A percentile compares a stretch with the other conserved stretches of the same genome.
phyloP scores from a whole-genome alignment of 2,329 filamentous ascomycete species.

The Coniochaeta sp. region DNA sequence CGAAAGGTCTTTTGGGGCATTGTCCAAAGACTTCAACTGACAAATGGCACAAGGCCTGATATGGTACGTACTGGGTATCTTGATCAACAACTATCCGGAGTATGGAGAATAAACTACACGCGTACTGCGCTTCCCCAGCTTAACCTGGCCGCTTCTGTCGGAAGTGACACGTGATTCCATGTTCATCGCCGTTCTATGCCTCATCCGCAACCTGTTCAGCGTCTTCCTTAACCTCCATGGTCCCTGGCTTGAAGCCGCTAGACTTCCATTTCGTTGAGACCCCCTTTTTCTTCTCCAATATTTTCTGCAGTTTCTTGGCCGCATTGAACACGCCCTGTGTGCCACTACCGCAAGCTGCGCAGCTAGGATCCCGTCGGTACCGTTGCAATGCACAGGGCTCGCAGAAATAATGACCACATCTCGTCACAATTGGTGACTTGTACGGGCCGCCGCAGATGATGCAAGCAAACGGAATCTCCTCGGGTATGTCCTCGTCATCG shows the following conservation, averaged over 20 bases:
- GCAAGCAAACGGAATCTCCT: constrained; percentile 84
- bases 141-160: too few relatives aligned
- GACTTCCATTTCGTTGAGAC: constrained; percentile 49
- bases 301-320: constrained; percentile 72
- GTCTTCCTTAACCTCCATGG: constrained; percentile 29
- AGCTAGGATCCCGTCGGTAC: constrained; percentile 80
- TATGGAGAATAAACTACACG: too few relatives aligned
- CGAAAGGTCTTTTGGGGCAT: too few relatives aligned
- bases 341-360: constrained; percentile 75
- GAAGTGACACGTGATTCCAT: too few relatives aligned
- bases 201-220: constrained; percentile 4
- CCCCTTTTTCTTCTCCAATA: constrained; percentile 67
- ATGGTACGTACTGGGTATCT: too few relatives aligned
- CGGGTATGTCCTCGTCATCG: constrained; percentile 58
- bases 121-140: too few relatives aligned
- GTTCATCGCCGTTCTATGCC: neutral
- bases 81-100: too few relatives aligned
- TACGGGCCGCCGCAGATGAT: constrained; percentile 78
- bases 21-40: too few relatives aligned
- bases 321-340: constrained; percentile 87
- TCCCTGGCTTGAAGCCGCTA: constrained; percentile 36
- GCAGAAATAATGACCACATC: constrained; percentile 95
- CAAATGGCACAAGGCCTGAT: too few relatives aligned
- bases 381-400: constrained; percentile 79
- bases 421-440: constrained; percentile 73